Evolutionary conservation across 2,329 filamentous ascomycete species (phyloP).

Genomic region (Chaetothyriales sp.): DNA sequence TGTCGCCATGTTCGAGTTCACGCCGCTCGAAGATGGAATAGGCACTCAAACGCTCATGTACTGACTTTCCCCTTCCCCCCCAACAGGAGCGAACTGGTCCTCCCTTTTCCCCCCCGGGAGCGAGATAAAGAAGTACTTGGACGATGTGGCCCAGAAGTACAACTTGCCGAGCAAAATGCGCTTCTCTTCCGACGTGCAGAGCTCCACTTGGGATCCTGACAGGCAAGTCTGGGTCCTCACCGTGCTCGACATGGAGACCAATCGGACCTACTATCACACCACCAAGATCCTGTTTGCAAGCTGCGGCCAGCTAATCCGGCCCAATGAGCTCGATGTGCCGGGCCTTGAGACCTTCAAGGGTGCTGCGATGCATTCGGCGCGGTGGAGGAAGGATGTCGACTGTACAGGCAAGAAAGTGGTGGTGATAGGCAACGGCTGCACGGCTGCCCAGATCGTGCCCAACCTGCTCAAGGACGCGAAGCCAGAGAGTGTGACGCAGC

Average conservation of each 20-base stretch:
- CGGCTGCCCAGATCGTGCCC: conserved; percentile 43
- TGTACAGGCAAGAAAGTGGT: conserved; percentile 40
- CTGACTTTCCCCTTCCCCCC: conserved; percentile 8
- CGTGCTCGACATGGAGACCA: conserved; percentile 38
- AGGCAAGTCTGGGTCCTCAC: conserved; percentile 30
- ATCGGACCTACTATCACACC: conserved; percentile 37
- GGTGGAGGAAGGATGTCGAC: conserved; percentile 37
- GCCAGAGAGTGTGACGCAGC: conserved; percentile 32
- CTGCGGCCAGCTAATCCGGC: conserved; percentile 44
- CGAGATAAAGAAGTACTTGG: conserved; percentile 42
- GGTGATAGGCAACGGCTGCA: conserved; percentile 47
- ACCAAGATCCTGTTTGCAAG: conserved; percentile 42
- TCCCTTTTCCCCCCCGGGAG: conserved; percentile 45
- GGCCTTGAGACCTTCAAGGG: conserved; percentile 20
- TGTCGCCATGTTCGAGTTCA: too few species aligned
- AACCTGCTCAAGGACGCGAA: conserved; percentile 32
- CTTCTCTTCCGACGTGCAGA: conserved; percentile 42
- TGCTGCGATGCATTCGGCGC: conserved; percentile 20
- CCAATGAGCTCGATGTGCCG: conserved; percentile 23
- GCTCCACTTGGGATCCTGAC: conserved; percentile 40
- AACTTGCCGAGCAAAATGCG: conserved; percentile 40
- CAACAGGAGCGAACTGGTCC: conserved; percentile 33
- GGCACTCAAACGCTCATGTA: too few species aligned
- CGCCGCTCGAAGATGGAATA: too few species aligned
- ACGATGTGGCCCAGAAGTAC: conserved; percentile 20